Base-by-base conservation (phyloP, 768 basidiomycete genomes). In the Suillus fuscotomentosus region DNA sequence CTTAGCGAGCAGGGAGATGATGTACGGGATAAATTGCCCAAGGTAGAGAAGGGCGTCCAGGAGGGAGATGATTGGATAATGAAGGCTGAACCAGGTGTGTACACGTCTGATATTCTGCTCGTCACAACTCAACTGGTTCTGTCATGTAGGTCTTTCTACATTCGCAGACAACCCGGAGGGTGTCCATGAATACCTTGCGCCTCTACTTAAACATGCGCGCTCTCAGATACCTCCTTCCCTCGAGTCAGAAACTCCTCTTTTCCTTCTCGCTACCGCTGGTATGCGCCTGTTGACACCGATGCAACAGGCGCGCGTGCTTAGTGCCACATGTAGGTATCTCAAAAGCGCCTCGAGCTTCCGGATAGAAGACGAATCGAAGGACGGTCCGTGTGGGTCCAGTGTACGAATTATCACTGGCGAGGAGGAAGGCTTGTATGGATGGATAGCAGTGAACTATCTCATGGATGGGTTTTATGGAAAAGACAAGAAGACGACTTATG, bases 371-470 rank as follows among this genome's bases (percentile, higher is more conserved):
- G 82, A 86, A 17, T 88, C 89, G 14, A 74, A 79, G 5, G 78
- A 81, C 43, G 94, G 94, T 11, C 94, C 93, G 3, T 99, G 97
- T 75, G 93, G 93, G n/a, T 86, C 92, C 56, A 95, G 91, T 70
- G 88, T 99, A 2, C 88, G 91, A 51, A 94, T 99, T 66, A 99
- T 99, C 70, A 93, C 94, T 3, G 97, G 97, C 64, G 96, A 99
- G 77, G 97, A 99, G 77, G 97, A 99, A 73, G 97, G 97, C 0
- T 80, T 99, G 50, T 99, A 95, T 76, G 97, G 97, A 0, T 99
- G 97, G 97, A 95, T 99, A 63, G 95, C 96, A 0, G 95, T 99
- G 70, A 99, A 99, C 77, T 99, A 99, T 75, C 88, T 99, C 57
- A 96, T 98, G 94, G 92, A 99, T 71, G 97, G 96, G 2, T 99